Base-by-base conservation (phyloP, 2,329 filamentous ascomycete genomes). In the Arthrobotrys sinensis region DNA sequence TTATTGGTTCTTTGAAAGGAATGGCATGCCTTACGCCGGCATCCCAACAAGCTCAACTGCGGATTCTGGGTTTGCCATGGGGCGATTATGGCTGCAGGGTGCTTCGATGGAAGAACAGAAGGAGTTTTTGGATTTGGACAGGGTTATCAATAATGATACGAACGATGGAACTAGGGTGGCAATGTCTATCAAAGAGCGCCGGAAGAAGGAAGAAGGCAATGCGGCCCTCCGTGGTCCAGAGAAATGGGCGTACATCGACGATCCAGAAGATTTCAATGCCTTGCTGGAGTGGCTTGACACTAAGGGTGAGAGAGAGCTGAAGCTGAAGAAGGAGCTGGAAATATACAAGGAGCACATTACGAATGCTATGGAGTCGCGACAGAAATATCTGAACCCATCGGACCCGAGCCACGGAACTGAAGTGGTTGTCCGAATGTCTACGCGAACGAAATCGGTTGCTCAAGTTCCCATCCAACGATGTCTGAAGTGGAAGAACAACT, bases 1-100 rank as follows among this genome's bases (percentile, higher is more conserved):
- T 67, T 99, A 98, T 85, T 98, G 96, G 87, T 99, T 96, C 95
- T 97, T 98, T 84, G 96, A 99, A 85, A 91, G 95, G 80, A 99
- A 98, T 82, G 96, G 94, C 24, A 98, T 98, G 94, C 96, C 96
- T 0, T 97, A 95, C 82, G 93, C 89, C 36, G 96, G 96, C 3
- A 87, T 97, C 69, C 94, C 94, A 0, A 90, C 89, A 80, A 97
- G 93, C 84, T 97, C 94, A 14, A 98, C 95, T 0, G 92, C 93
- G 0, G 88, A 90, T 53, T 94, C 95, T 21, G 91, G 89, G 7
- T 99, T 98, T 83, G 94, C 95, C 46, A 99, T 98, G 83, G 96
- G 93, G 7, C 93, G 95, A 75, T 88, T 99, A 71, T 99, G 96
- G 96, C 91, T 99, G 12, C 96, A 99, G 84, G 96, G 96, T 0